Conservation (phyloP, 768 basidiomycete genomes). For the Collybia sordida region DNA sequence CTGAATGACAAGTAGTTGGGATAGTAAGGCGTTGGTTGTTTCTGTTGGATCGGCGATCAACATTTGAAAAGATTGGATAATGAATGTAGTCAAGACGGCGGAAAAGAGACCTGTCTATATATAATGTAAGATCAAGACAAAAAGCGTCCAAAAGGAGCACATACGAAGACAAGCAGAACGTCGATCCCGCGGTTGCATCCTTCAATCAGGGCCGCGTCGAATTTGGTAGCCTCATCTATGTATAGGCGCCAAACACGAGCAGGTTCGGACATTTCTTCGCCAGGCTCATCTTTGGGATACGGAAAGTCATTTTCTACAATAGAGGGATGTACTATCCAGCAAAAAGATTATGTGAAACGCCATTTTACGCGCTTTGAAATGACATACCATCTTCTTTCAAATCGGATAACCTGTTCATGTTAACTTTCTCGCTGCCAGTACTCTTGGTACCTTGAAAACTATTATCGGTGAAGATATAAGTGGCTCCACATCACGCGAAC, state of each 20-base stretch:
- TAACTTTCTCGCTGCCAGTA: too few species aligned
- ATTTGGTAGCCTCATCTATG: slow-evolving; percentile 35
- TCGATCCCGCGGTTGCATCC: slow-evolving; percentile 43
- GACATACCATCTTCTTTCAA: neutral
- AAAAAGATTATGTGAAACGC: neutral
- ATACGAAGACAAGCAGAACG: slow-evolving; percentile 42
- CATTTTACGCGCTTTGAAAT: neutral
- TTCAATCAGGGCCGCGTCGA: slow-evolving; percentile 33
- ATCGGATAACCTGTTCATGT: too few species aligned
- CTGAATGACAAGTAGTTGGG: slow-evolving; percentile 27
- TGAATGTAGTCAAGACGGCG: slow-evolving; percentile 42
- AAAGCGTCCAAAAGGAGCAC: slow-evolving; percentile 10
- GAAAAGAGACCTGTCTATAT: slow-evolving; percentile 42
- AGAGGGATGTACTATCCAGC: too few species aligned
- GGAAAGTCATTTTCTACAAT: neutral
- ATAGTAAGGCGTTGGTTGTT: slow-evolving; percentile 33
- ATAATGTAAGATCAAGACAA: neutral
- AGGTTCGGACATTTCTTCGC: slow-evolving; percentile 31
- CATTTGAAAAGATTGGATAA: slow-evolving; percentile 40
- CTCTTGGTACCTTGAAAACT: too few species aligned
- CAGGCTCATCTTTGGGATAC: slow-evolving; percentile 24
- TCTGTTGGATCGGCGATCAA: slow-evolving; percentile 31
- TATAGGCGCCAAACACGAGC: slow-evolving; percentile 42
- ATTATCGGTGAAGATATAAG: neutral
- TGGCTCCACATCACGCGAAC: neutral